phyloP scores from a whole-genome alignment of 2,329 filamentous ascomycete genomes.

The Fusarium sarcochroum region DNA sequence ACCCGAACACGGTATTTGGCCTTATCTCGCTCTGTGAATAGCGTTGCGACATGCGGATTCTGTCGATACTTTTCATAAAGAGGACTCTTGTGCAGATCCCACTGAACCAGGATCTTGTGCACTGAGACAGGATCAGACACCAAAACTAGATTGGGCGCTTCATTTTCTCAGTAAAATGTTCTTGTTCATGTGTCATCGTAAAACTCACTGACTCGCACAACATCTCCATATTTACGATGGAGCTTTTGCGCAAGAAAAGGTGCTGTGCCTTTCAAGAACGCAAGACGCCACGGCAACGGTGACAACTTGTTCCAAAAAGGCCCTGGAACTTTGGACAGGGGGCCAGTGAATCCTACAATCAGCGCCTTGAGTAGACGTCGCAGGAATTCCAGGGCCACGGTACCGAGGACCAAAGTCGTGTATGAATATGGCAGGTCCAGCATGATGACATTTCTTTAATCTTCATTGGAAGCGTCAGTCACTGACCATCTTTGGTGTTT shows the following conservation, averaged over 20 bases:
- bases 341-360: background rate
- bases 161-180: too few species aligned
- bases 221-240: background rate
- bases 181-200: background rate
- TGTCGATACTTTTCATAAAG: conserved; percentile 5
- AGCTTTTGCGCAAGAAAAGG: conserved; percentile 1
- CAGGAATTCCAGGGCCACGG: background rate
- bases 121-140: conserved; percentile 1
- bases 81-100: conserved; percentile 3
- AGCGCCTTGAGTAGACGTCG: background rate
- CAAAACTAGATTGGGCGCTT: background rate
- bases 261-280: conserved; percentile 1
- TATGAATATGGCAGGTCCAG: background rate
- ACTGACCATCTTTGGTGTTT: too few species aligned
- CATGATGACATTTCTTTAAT: background rate
- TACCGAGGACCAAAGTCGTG: background rate
- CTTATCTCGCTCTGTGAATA: conserved; percentile 4
- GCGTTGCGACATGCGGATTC: conserved; percentile 4
- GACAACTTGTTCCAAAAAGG: conserved; percentile 4
- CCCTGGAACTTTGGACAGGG: conserved; percentile 6
- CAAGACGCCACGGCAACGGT: background rate
- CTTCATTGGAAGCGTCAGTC: too few species aligned
- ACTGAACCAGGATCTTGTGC: background rate
- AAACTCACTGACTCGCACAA: conserved; percentile 4
- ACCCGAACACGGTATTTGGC: background rate